phyloP scores from a whole-genome alignment of 371 early-diverging fungal genomes.

The Dentiscutata heterogama region DNA sequence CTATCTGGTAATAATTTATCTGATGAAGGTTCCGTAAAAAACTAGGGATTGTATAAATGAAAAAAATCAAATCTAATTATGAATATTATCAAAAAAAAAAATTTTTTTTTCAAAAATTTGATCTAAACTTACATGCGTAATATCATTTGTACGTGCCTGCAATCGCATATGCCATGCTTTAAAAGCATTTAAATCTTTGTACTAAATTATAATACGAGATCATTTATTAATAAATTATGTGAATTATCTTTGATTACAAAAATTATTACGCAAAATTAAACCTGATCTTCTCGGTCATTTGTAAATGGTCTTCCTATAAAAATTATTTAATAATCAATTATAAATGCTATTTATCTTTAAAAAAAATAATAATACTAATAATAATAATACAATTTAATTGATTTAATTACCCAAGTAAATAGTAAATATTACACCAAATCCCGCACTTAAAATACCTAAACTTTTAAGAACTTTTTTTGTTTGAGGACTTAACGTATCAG shows the following conservation, averaged over 20 bases:
- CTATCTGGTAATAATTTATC: conserved; percentile 44
- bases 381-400: not conserved
- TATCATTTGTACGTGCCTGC: conserved; percentile 14
- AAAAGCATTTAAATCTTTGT: conserved; percentile 23
- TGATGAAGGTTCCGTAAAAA: conserved; percentile 40
- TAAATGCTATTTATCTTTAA: not conserved
- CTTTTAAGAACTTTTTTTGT: not conserved
- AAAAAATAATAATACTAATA: too few species aligned
- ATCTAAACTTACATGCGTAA: conserved; percentile 19
- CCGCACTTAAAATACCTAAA: not conserved
- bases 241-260: not conserved
- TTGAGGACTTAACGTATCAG: not conserved
- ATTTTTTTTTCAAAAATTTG: not conserved
- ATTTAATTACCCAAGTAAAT: conserved; percentile 30
- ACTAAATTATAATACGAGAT: not conserved
- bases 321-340: not conserved
- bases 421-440: not conserved
- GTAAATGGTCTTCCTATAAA: conserved; percentile 42
- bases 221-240: not conserved
- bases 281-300: conserved; percentile 37
- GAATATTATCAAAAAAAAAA: not conserved
- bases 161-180: conserved; percentile 34
- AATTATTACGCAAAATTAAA: not conserved
- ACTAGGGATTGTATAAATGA: conserved; percentile 4
- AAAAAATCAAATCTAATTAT: not conserved